Evolutionary conservation across 345 rosid species (phyloP).

Genomic region (Bruguiera sexangula): DNA sequence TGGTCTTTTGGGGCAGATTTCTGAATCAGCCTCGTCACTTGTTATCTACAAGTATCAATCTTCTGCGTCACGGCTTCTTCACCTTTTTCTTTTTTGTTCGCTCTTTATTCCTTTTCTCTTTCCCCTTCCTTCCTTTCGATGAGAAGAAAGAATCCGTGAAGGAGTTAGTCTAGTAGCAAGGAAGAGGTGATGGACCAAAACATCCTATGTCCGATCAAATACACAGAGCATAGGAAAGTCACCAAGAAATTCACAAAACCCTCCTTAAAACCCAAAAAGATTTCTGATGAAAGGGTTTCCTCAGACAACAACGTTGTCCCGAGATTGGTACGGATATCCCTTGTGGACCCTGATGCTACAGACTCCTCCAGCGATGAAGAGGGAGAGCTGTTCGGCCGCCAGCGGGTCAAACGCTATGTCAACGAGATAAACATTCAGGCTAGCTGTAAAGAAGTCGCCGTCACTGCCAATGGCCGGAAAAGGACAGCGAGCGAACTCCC

Average conservation of each 20-base stretch:
- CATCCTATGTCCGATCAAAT: slow-evolving; percentile 56
- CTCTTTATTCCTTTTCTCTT: not conserved
- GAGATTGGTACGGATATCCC: slow-evolving; percentile 49
- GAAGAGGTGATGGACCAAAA: slow-evolving; percentile 34
- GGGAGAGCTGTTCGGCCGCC: slow-evolving; percentile 36
- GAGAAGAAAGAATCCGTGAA: slow-evolving; percentile 21
- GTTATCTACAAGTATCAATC: slow-evolving; percentile 8
- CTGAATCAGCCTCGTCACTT: slow-evolving; percentile 14
- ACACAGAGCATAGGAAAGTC: slow-evolving; percentile 55
- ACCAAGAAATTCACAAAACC: slow-evolving; percentile 45
- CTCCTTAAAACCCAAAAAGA: slow-evolving; percentile 18
- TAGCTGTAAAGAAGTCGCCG: slow-evolving; percentile 15
- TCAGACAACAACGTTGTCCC: not conserved
- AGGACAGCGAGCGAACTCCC: slow-evolving; percentile 10
- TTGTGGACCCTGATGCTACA: slow-evolving; percentile 77
- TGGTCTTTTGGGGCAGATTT: slow-evolving; percentile 19
- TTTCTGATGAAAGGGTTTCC: slow-evolving; percentile 12
- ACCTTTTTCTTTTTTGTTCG: not conserved
- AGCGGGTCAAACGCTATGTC: slow-evolving; percentile 62
- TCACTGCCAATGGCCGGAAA: slow-evolving; percentile 21
- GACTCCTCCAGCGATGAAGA: slow-evolving; percentile 94
- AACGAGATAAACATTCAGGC: slow-evolving; percentile 69
- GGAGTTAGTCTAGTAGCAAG: not conserved
- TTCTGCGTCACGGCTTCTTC: slow-evolving; percentile 23
- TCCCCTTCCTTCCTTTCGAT: slow-evolving; percentile 13